Evolutionary conservation across 2,329 filamentous ascomycete species (phyloP).

Genomic region (Mycosphaerella sp.): DNA sequence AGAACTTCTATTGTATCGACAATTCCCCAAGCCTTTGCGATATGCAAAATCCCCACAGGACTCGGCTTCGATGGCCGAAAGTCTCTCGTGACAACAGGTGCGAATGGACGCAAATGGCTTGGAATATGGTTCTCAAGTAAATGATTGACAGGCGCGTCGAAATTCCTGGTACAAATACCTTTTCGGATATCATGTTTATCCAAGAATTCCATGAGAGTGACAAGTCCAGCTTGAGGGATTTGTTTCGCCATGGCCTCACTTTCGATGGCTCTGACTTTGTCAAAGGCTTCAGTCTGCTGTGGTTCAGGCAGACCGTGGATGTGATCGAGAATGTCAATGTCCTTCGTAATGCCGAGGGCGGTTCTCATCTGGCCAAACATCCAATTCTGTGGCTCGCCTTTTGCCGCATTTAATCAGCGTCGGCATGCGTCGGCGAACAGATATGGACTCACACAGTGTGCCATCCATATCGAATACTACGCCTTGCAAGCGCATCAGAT

Average conservation of each 20-base stretch:
- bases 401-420: conserved; percentile 7
- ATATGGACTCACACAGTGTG: conserved; percentile 62
- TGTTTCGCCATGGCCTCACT: conserved; percentile 72
- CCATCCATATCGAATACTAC: conserved; percentile 92
- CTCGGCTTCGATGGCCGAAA: conserved; percentile 80
- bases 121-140: conserved; percentile 69
- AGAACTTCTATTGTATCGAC: conserved; percentile 26
- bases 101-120: conserved; percentile 53
- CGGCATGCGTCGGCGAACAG: conserved; percentile 14
- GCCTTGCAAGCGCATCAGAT: conserved; percentile 46
- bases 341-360: conserved; percentile 65
- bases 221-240: conserved; percentile 72
- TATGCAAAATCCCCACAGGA: conserved; percentile 81
- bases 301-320: conserved; percentile 65
- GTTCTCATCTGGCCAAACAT: conserved; percentile 88
- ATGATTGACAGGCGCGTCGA: conserved; percentile 70
- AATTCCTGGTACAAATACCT: conserved; percentile 91
- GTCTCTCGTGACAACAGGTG: conserved; percentile 76
- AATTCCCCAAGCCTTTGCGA: conserved; percentile 69
- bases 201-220: conserved; percentile 74
- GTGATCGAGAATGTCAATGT: conserved; percentile 80
- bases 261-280: conserved; percentile 73
- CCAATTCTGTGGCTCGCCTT: conserved; percentile 82
- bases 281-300: conserved; percentile 55
- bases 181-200: conserved; percentile 62